Conservation (phyloP, 306 rosid genomes). For the Casuarina cunninghamiana region DNA sequence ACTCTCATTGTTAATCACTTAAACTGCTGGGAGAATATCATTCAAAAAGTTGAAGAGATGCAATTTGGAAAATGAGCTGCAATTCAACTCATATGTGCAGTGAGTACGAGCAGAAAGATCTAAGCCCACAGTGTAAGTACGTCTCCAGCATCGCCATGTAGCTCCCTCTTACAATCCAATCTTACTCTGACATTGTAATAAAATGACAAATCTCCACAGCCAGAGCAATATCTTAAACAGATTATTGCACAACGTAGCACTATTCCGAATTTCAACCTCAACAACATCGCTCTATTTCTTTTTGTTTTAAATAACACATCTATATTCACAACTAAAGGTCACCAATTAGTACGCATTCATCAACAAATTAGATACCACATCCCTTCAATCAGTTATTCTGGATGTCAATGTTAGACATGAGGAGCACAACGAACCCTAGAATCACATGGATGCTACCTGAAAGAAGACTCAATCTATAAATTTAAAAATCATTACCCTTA, state of each 20-base stretch:
- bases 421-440: background rate
- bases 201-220: no score
- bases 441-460: background rate
- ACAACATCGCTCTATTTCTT: background rate
- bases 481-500: background rate
- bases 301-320: background rate
- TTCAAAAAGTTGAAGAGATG: background rate
- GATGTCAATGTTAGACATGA: no score
- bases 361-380: background rate
- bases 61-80: background rate
- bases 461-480: background rate
- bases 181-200: no score
- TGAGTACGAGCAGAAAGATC: background rate
- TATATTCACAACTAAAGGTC: background rate
- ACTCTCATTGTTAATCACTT: background rate
- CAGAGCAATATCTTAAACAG: background rate
- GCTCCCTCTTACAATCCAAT: no score
- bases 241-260: background rate
- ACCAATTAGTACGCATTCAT: background rate
- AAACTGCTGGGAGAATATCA: background rate
- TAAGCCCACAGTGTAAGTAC: background rate
- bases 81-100: background rate
- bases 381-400: no score
- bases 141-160: background rate
- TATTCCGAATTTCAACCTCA: background rate